A percentile compares a stretch with the other conserved stretches of the same genome.
Conservation (phyloP, 768 basidiomycete species). For the Collybia nuda region DNA sequence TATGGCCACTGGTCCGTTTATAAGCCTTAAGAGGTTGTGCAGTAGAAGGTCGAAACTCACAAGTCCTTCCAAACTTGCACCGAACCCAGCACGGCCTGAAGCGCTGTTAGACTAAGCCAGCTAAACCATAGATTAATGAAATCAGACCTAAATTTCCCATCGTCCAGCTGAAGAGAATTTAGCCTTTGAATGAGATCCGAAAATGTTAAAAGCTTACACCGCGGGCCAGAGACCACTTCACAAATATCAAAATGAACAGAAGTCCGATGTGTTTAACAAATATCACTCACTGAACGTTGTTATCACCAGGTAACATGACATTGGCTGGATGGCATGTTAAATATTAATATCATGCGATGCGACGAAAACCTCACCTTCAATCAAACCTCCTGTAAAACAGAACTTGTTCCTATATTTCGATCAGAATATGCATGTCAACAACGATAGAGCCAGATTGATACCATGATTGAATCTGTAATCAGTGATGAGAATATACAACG, state of each 20-base stretch:
- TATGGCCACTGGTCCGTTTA: constrained; percentile 56
- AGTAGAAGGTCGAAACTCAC: constrained; percentile 30
- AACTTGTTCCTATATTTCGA: constrained; percentile 46
- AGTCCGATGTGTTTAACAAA: constrained; percentile 9
- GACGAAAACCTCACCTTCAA: constrained; percentile 40
- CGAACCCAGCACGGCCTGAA: constrained; percentile 67
- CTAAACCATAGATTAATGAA: neutral
- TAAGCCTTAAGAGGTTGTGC: neutral
- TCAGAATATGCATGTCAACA: neutral
- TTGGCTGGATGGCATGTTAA: constrained; percentile 18
- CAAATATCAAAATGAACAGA: constrained; percentile 1
- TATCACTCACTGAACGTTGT: constrained; percentile 22
- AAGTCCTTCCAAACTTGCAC: constrained; percentile 65
- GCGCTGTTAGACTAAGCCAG: constrained; percentile 32
- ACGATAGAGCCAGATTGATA: constrained; percentile 5
- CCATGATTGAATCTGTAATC: constrained; percentile 32
- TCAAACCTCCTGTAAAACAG: constrained; percentile 78
- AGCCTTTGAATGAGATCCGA: neutral
- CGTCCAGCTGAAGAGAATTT: constrained; percentile 29
- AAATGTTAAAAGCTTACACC: constrained; percentile 23
- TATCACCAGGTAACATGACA: constrained; percentile 31
- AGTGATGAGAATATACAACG: neutral
- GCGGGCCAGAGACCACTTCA: constrained; percentile 40
- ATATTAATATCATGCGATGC: neutral
- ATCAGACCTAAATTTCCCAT: constrained; percentile 50